Conservation (phyloP, 164 flowering plant genomes). For the Magnolia changhungtana region DNA sequence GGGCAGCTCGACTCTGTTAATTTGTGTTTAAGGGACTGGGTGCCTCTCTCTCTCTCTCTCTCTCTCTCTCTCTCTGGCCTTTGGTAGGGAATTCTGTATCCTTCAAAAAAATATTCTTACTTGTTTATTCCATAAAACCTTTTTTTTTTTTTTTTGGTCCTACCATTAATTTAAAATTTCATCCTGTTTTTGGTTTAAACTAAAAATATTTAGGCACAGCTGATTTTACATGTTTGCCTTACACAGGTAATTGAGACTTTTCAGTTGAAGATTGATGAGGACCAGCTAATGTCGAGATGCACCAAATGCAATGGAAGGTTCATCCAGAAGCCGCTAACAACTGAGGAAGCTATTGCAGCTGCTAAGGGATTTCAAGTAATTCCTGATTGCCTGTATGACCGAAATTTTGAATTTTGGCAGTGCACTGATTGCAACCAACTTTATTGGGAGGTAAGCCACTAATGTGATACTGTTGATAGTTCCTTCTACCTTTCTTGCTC, state of each 20-base stretch:
- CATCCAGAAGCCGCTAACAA: slow-evolving; percentile 75
- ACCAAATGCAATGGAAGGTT: slow-evolving; percentile 93
- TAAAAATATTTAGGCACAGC: neutral
- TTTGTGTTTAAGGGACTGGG: too few relatives aligned
- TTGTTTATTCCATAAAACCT: too few relatives aligned
- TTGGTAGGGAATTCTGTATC: too few relatives aligned
- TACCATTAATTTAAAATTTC: neutral
- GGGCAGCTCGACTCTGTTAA: too few relatives aligned
- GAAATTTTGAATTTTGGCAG: slow-evolving; percentile 90
- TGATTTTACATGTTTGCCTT: neutral
- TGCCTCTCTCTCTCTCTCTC: too few relatives aligned
- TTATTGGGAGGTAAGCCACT: slow-evolving; percentile 83
- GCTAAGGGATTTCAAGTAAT: slow-evolving; percentile 92
- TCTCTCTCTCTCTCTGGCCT: too few relatives aligned
- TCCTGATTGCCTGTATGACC: slow-evolving; percentile 73
- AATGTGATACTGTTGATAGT: neutral
- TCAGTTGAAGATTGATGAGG: slow-evolving; percentile 65
- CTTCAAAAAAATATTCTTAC: too few relatives aligned
- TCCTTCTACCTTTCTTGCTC: neutral
- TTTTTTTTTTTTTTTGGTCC: neutral
- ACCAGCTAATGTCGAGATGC: slow-evolving; percentile 91
- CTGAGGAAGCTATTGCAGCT: slow-evolving; percentile 87
- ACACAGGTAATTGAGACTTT: slow-evolving; percentile 78
- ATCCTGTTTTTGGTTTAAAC: neutral
- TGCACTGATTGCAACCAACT: slow-evolving; percentile 87